These are phyloP conservation scores for Drosera spatulata DNA, from an alignment of 179 eudicot genomes.

Conservation along the genomic window DNA sequence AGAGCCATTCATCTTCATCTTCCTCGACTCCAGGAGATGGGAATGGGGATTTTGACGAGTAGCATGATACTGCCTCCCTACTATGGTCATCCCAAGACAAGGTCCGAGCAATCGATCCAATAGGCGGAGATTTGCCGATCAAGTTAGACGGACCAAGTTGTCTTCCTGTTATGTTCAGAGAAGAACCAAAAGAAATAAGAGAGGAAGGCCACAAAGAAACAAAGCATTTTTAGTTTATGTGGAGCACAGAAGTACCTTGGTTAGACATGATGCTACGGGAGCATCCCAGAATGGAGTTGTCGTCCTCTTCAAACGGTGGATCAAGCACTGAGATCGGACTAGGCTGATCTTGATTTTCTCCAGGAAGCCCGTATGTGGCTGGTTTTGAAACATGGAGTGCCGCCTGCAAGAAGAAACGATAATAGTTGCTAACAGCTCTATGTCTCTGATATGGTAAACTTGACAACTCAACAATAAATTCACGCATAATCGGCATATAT, in stretches of 20 bases:
- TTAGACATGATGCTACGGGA: slow-evolving; percentile 25
- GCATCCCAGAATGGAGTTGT: slow-evolving; percentile 23
- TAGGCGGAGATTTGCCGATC: slow-evolving; percentile 86
- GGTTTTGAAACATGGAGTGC: slow-evolving; percentile 25
- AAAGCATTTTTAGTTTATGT: background rate
- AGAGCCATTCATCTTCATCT: slow-evolving; percentile 50
- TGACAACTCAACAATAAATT: background rate
- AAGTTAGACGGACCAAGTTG: slow-evolving; percentile 43
- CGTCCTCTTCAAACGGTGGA: slow-evolving; percentile 68
- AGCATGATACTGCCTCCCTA: slow-evolving; percentile 31
- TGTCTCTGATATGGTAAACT: background rate
- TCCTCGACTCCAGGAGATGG: slow-evolving; percentile 30
- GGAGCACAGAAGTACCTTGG: slow-evolving; percentile 25
- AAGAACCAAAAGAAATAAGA: background rate
- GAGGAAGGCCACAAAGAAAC: background rate
- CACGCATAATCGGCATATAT: background rate
- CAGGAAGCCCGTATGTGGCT: slow-evolving; percentile 19
- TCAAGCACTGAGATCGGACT: slow-evolving; percentile 90
- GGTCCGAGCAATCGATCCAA: slow-evolving; percentile 86
- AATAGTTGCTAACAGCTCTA: background rate
- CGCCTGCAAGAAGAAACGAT: slow-evolving; percentile 27
- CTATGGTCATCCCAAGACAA: slow-evolving; percentile 69
- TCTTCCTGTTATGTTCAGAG: slow-evolving; percentile 16
- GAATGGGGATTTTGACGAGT: slow-evolving; percentile 26
- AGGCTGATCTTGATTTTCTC: slow-evolving; percentile 80